phyloP scores from a whole-genome alignment of 331 rosid genomes.

The Acacia concinna region DNA sequence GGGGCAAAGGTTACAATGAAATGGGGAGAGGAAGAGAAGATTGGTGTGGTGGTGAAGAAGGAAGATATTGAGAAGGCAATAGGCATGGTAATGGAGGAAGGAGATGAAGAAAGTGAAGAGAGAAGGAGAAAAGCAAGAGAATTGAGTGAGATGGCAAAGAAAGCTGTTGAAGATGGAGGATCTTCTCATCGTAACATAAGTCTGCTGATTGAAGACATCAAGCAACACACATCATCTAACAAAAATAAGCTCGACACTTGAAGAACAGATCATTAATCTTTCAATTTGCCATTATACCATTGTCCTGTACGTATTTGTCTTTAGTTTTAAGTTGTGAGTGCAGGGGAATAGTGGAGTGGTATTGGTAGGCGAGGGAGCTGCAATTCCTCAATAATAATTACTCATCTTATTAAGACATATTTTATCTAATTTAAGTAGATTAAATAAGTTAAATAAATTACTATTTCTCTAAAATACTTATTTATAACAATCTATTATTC shows the following conservation, averaged over 20 bases:
- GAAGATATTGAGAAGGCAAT: slow-evolving; percentile 46
- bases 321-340: not conserved
- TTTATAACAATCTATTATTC: no score
- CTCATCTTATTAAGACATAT: no score
- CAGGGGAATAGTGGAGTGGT: not conserved
- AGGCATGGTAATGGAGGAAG: slow-evolving; percentile 38
- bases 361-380: not conserved
- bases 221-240: not conserved
- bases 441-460: no score
- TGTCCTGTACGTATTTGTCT: not conserved
- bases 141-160: slow-evolving; percentile 42
- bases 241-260: not conserved
- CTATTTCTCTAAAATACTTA: no score
- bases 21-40: slow-evolving; percentile 37
- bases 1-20: slow-evolving; percentile 30
- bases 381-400: not conserved
- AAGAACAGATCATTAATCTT: not conserved
- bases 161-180: slow-evolving; percentile 33
- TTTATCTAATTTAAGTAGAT: no score
- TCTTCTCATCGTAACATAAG: slow-evolving; percentile 7
- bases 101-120: slow-evolving; percentile 34
- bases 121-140: slow-evolving; percentile 38
- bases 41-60: slow-evolving; percentile 38
- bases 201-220: not conserved
- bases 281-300: not conserved